Percentiles rank a stretch among this genome's conserved stretches.
Evolutionary conservation across 2,329 filamentous ascomycete genomes (phyloP).

Genomic region (Alternaria ethzedia): DNA sequence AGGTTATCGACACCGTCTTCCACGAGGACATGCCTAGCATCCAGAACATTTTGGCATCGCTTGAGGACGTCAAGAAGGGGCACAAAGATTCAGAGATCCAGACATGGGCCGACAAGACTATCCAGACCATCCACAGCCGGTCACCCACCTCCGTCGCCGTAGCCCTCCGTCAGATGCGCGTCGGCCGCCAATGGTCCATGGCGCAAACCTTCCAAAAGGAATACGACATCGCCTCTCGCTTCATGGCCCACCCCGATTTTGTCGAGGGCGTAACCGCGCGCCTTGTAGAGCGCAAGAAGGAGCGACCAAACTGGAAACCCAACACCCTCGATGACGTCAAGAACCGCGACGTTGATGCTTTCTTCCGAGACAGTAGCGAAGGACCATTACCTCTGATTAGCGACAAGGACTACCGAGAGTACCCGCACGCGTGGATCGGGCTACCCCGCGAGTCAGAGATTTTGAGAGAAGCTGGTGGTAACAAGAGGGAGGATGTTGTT

Average conservation of each 20-base stretch:
- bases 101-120: constrained; percentile 80
- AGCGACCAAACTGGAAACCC: constrained; percentile 77
- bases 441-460: constrained; percentile 75
- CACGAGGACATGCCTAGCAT: constrained; percentile 64
- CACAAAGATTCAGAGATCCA: constrained; percentile 51
- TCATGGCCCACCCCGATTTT: constrained; percentile 94
- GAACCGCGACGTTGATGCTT: constrained; percentile 65
- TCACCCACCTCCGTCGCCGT: constrained; percentile 90
- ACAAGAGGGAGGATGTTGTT: constrained; percentile 47
- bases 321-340: constrained; percentile 72
- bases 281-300: constrained; percentile 72
- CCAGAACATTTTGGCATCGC: constrained; percentile 71
- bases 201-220: constrained; percentile 84
- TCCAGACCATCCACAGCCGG: constrained; percentile 74
- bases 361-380: constrained; percentile 61
- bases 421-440: constrained; percentile 74
- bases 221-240: constrained; percentile 80
- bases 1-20: constrained; percentile 77
- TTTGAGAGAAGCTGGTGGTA: constrained; percentile 49
- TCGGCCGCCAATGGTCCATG: constrained; percentile 79
- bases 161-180: constrained; percentile 79
- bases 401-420: constrained; percentile 68
- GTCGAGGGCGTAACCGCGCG: constrained; percentile 86
- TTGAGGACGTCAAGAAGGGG: constrained; percentile 58
- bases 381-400: constrained; percentile 66